Percentiles rank a stretch among this genome's conserved stretches.
These are phyloP conservation scores for Auxenochlorella pyrenoidosa DNA, from an alignment of 139 green algal species.

Conservation along the genomic window DNA sequence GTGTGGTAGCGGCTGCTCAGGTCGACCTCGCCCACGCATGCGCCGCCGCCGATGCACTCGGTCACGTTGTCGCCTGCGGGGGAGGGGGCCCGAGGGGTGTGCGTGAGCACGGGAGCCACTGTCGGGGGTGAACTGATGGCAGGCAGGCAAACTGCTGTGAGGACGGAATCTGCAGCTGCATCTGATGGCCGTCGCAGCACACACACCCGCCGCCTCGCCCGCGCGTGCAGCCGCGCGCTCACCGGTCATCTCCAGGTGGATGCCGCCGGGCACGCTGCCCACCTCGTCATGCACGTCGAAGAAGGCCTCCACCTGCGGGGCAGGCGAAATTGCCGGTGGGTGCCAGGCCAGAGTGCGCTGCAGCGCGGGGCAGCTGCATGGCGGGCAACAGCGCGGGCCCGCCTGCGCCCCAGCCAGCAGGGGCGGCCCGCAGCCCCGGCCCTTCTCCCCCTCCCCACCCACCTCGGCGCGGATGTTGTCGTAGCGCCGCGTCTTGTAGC, in stretches of 20 bases:
- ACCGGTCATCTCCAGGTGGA: slow-evolving; percentile 99
- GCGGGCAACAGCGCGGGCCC: not conserved
- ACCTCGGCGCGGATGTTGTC: slow-evolving; percentile 82
- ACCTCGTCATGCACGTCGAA: slow-evolving; percentile 94
- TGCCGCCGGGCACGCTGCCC: slow-evolving; percentile 88
- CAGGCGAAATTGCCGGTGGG: too few relatives aligned
- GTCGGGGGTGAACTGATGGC: not conserved
- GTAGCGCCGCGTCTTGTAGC: slow-evolving; percentile 98
- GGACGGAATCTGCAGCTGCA: too few relatives aligned
- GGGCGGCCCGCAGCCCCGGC: not conserved
- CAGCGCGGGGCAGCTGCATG: not conserved
- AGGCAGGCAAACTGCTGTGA: not conserved
- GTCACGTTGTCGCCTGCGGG: slow-evolving; percentile 90
- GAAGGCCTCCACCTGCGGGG: slow-evolving; percentile 71
- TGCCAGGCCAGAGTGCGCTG: too few relatives aligned
- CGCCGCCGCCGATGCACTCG: slow-evolving; percentile 96
- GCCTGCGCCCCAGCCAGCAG: too few relatives aligned
- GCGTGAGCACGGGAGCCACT: too few relatives aligned
- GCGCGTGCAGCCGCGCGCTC: too few relatives aligned
- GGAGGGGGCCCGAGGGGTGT: not conserved
- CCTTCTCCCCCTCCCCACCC: not conserved
- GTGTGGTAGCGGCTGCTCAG: slow-evolving; percentile 96
- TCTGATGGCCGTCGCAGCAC: too few relatives aligned
- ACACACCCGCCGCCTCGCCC: too few relatives aligned
- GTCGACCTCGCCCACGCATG: slow-evolving; percentile 73